A percentile compares a stretch with the other conserved stretches of the same genome.
Conservation (phyloP, 2,329 filamentous ascomycete species). For the Pyrenochaeta sp. region DNA sequence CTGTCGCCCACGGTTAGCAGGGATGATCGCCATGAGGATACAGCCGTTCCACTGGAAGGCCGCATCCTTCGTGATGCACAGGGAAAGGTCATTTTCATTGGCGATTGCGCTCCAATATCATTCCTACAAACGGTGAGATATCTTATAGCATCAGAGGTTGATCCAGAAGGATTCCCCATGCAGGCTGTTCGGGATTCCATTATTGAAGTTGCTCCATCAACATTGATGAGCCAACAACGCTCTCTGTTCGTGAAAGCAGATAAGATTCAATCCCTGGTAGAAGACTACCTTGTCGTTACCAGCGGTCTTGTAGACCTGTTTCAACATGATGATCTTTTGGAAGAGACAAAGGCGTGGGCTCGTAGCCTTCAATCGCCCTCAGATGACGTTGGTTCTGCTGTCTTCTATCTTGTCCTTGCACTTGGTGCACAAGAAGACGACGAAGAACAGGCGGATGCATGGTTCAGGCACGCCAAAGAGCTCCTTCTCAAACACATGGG, state of each 20-base stretch:
- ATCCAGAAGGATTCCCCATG: slow-evolving; percentile 27
- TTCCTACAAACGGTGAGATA: slow-evolving; percentile 63
- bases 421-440: slow-evolving; percentile 58
- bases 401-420: slow-evolving; percentile 61
- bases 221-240: slow-evolving; percentile 28
- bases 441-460: slow-evolving; percentile 55
- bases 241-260: slow-evolving; percentile 38
- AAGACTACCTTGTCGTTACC: slow-evolving; percentile 56
- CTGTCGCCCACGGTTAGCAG: slow-evolving; percentile 35
- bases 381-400: slow-evolving; percentile 56
- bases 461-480: slow-evolving; percentile 57
- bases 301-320: slow-evolving; percentile 61
- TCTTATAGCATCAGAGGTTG: slow-evolving; percentile 53
- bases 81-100: slow-evolving; percentile 64
- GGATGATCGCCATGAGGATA: slow-evolving; percentile 51
- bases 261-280: slow-evolving; percentile 53
- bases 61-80: slow-evolving; percentile 61
- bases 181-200: slow-evolving; percentile 40
- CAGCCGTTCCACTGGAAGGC: slow-evolving; percentile 54
- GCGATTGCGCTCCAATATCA: slow-evolving; percentile 62
- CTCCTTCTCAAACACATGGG: slow-evolving; percentile 57
- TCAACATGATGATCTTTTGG: slow-evolving; percentile 47
- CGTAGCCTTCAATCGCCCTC: slow-evolving; percentile 11
- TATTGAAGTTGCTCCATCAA: slow-evolving; percentile 40
- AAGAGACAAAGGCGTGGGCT: slow-evolving; percentile 40